Conservation (phyloP, 257 asterid species). For the Nemophila menziesii region DNA sequence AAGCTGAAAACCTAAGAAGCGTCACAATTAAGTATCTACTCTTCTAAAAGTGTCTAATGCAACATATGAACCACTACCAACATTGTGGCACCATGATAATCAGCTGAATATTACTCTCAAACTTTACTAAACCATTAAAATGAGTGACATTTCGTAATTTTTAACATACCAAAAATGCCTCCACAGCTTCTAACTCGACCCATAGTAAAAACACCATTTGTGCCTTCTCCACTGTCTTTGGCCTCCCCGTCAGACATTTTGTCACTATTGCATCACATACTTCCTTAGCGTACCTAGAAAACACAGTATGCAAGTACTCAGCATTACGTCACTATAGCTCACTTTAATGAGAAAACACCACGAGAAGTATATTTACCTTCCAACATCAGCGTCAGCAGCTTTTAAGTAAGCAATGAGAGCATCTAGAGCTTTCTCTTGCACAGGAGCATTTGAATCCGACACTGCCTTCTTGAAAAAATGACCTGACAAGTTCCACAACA, state of each 20-base stretch:
- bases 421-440: constrained; percentile 97
- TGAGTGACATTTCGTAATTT: constrained; percentile 6
- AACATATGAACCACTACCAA: neutral
- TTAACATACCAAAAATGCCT: constrained; percentile 71
- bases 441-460: constrained; percentile 94
- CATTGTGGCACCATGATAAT: neutral
- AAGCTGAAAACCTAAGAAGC: neutral
- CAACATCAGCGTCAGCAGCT: constrained; percentile 96
- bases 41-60: neutral
- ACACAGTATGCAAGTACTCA: constrained; percentile 7
- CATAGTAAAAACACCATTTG: constrained; percentile 76
- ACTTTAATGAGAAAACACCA: neutral
- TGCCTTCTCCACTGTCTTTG: constrained; percentile 96
- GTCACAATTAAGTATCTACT: neutral
- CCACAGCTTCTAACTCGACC: constrained; percentile 97
- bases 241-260: constrained; percentile 91
- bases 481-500: constrained; percentile 29
- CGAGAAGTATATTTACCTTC: constrained; percentile 57
- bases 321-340: constrained; percentile 1
- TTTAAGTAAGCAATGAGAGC: constrained; percentile 82
- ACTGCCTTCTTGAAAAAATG: constrained; percentile 70
- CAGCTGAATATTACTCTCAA: neutral
- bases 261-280: constrained; percentile 92
- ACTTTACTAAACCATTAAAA: constrained; percentile 1
- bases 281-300: constrained; percentile 70